A percentile compares a stretch with the other conserved stretches of the same genome.
phyloP scores from a whole-genome alignment of 768 basidiomycete species.

The Podaxis sp. region DNA sequence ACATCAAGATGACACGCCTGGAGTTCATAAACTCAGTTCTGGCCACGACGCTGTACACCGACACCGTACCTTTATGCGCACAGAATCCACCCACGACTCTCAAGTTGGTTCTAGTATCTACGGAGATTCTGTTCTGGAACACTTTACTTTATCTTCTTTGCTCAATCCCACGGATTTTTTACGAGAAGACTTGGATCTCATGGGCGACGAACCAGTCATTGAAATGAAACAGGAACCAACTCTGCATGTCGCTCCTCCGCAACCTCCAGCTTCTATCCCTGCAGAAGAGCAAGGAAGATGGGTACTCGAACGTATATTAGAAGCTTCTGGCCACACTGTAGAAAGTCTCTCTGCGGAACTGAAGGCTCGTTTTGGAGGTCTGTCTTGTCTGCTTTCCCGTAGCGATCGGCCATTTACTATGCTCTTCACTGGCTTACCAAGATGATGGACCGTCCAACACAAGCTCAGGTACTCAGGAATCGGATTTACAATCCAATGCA shows the following conservation, averaged over 20 bases:
- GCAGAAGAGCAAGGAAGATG: slow-evolving; percentile 2
- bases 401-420: background rate
- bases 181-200: slow-evolving; percentile 17
- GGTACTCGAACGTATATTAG: slow-evolving; percentile 3
- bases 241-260: background rate
- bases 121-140: background rate
- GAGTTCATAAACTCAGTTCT: background rate
- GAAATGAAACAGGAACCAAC: background rate
- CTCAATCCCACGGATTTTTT: slow-evolving; percentile 21
- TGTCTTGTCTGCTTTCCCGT: background rate
- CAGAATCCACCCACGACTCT: slow-evolving; percentile 6
- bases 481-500: slow-evolving; percentile 4
- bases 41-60: background rate
- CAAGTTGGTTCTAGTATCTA: background rate
- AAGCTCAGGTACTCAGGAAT: background rate
- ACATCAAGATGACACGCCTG: background rate
- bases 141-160: slow-evolving; percentile 20
- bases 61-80: background rate
- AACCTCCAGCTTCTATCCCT: background rate
- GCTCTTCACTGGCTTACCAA: slow-evolving; percentile 3
- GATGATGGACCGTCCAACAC: background rate
- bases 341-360: slow-evolving; percentile 16
- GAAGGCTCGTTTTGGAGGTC: slow-evolving; percentile 14
- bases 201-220: slow-evolving; percentile 2
- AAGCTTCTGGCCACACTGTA: slow-evolving; percentile 12